A percentile compares a stretch with the other conserved stretches of the same genome.
phyloP scores from a whole-genome alignment of 2,329 filamentous ascomycete genomes.

The Colletotrichum filicis region DNA sequence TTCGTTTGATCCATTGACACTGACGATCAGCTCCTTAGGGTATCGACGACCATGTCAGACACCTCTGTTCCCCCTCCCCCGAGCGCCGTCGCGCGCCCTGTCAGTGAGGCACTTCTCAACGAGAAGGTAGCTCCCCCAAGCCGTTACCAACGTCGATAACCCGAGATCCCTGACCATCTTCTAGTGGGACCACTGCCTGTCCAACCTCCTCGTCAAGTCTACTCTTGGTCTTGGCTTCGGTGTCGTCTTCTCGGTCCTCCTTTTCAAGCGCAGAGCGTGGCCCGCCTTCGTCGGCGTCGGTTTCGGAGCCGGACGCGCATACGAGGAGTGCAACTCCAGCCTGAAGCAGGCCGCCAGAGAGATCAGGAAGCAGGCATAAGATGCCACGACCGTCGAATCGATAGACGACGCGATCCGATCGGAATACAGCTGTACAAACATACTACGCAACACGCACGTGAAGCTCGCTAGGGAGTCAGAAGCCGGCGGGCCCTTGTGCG shows the following conservation, averaged over 20 bases:
- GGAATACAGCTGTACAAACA: constrained; percentile 45
- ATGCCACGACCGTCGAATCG: constrained; percentile 15
- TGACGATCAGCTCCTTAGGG: constrained; percentile 34
- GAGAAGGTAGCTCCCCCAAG: constrained; percentile 79
- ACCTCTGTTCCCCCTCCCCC: constrained; percentile 65
- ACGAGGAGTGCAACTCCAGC: constrained; percentile 96
- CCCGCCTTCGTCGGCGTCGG: constrained; percentile 94
- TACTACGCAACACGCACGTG: constrained; percentile 31
- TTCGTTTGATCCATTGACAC: constrained; percentile 34
- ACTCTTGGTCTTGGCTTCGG: constrained; percentile 96
- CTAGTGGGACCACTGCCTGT: constrained; percentile 98
- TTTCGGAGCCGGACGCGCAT: constrained; percentile 95
- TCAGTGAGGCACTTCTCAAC: constrained; percentile 98
- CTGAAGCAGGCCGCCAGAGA: constrained; percentile 71
- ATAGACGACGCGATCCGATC: constrained; percentile 37
- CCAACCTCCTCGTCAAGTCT: constrained; percentile 96
- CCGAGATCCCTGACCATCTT: constrained; percentile 28
- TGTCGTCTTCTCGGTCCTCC: constrained; percentile 96
- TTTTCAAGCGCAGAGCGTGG: constrained; percentile 98
- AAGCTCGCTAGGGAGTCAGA: constrained; percentile 26
- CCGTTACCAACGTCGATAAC: not conserved
- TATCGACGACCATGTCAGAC: constrained; percentile 61
- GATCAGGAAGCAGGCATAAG: constrained; percentile 63
- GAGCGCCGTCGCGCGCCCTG: constrained; percentile 79
- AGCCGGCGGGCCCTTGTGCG: constrained; percentile 21